Evolutionary conservation across 371 early-diverging fungal genomes (phyloP), one percentile per base, ranked within the genome.

Genomic region (Mucor piriformis): DNA sequence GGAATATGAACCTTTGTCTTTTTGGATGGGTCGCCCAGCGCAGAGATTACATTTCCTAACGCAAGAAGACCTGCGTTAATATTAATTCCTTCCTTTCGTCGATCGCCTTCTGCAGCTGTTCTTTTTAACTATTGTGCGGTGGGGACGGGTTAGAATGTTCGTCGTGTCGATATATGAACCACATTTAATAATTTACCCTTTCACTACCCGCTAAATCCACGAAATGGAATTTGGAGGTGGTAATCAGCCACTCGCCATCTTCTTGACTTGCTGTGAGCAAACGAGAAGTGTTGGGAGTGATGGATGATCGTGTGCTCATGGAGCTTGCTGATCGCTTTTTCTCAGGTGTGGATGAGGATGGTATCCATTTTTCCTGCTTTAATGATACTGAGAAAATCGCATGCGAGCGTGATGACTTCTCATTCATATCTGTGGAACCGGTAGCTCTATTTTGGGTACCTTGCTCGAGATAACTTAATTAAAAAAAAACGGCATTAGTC

Each of bases 141-240:
- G n/a, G n/a, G n/a, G n/a, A n/a, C n/a, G n/a, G n/a, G n/a, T n/a
- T n/a, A n/a, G n/a, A n/a, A n/a, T n/a, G n/a, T n/a, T n/a, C n/a
- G n/a, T n/a, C n/a, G n/a, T n/a, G n/a, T n/a, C n/a, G n/a, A n/a
- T n/a, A n/a, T n/a, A n/a, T n/a, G n/a, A 49, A 24, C 29, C 27
- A 46, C n/a, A 23, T 47, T 21, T 44, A 16, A 35, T n/a, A 15
- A 35, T 66, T 57, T 80, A 85, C 83, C 51, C 99, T 87, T 76
- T 99, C 99, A 37, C 95, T 94, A 21, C 99, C 99, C 29, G 99
- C 99, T 66, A 99, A 78, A 84, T 99, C 99, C 38, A 99, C 99
- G 86, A 99, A 99, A 70, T 97, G 94, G 65, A 97, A 95, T 75
- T 98, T 99, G 34, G 94, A 92, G 8, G 82, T 81, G 21, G 91